phyloP scores from a whole-genome alignment of 2,329 filamentous ascomycete species.

The Ophiocordyceps robertsii region DNA sequence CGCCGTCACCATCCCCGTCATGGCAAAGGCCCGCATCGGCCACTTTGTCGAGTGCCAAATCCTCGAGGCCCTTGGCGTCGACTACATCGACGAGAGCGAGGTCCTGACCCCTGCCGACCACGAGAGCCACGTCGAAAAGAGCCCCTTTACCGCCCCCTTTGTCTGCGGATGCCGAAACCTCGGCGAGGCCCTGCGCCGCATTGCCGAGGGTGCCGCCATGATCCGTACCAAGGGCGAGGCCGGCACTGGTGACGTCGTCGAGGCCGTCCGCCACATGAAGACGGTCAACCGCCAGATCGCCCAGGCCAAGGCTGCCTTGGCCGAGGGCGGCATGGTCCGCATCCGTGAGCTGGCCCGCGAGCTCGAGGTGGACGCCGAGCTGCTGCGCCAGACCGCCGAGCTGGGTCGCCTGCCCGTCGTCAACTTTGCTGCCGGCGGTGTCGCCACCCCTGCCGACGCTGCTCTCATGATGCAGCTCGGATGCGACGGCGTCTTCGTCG shows the following conservation, averaged over 20 bases:
- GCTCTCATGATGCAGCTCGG: conserved; percentile 97
- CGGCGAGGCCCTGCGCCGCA: conserved; percentile 80
- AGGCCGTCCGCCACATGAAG: conserved; percentile 93
- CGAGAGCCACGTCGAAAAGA: conserved; percentile 83
- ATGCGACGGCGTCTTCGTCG: conserved; percentile 95
- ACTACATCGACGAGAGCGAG: conserved; percentile 98
- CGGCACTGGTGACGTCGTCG: conserved; percentile 90
- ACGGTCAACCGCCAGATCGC: conserved; percentile 75
- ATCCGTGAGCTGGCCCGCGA: conserved; percentile 66
- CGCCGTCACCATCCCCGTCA: conserved; percentile 92
- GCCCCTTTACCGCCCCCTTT: conserved; percentile 70
- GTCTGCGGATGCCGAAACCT: conserved; percentile 94
- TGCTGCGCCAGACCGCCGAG: conserved; percentile 78
- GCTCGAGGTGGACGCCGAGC: conserved; percentile 60
- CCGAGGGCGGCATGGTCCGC: conserved; percentile 33
- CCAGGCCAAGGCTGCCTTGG: conserved; percentile 62
- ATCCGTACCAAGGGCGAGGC: conserved; percentile 98
- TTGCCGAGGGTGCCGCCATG: conserved; percentile 93
- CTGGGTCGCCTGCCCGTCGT: conserved; percentile 84
- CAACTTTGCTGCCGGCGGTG: conserved; percentile 95
- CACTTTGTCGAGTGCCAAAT: conserved; percentile 99
- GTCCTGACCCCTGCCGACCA: conserved; percentile 92
- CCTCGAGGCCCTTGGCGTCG: conserved; percentile 84
- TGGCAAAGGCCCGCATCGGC: conserved; percentile 96
- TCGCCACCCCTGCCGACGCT: conserved; percentile 97